phyloP scores from a whole-genome alignment of 78 protist species.

The Dictyostelium capitatum region DNA sequence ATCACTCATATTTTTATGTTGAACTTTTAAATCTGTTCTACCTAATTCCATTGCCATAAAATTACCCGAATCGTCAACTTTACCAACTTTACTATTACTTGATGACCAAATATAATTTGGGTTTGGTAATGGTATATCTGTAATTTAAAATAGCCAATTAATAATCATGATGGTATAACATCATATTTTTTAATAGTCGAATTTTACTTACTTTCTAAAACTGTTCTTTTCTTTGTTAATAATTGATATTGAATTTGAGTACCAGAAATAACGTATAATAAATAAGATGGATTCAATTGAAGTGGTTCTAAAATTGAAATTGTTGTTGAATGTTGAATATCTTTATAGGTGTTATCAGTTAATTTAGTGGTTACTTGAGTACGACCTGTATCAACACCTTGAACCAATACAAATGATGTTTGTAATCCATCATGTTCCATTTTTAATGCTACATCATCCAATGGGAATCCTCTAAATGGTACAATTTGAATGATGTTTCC shows the following conservation, averaged over 20 bases:
- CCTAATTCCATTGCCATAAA: slow-evolving; percentile 67
- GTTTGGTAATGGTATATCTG: slow-evolving; percentile 56
- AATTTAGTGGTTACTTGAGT: slow-evolving; percentile 54
- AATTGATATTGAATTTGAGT: slow-evolving; percentile 77
- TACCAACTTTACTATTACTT: slow-evolving; percentile 65
- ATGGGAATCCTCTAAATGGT: slow-evolving; percentile 63
- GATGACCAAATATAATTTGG: slow-evolving; percentile 78
- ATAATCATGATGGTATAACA: neutral
- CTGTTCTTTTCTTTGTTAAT: slow-evolving; percentile 54
- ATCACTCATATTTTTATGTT: slow-evolving; percentile 65
- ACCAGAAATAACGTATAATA: slow-evolving; percentile 74
- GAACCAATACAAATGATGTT: slow-evolving; percentile 69
- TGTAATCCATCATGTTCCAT: slow-evolving; percentile 76
- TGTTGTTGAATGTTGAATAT: slow-evolving; percentile 45
- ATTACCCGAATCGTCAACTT: slow-evolving; percentile 58
- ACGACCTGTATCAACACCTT: slow-evolving; percentile 81
- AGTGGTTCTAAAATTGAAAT: slow-evolving; percentile 83
- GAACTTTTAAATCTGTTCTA: slow-evolving; percentile 70
- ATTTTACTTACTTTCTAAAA: slow-evolving; percentile 62
- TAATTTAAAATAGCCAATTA: neutral
- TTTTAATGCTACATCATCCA: slow-evolving; percentile 24
- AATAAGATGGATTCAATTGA: slow-evolving; percentile 62
- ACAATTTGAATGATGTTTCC: slow-evolving; percentile 74
- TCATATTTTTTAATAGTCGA: neutral
- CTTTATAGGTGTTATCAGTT: slow-evolving; percentile 17